Percentiles rank a stretch among this genome's conserved stretches.
Evolutionary conservation across 176 grass and related monocot species (phyloP).

Genomic region (Tillandsia leiboldiana): DNA sequence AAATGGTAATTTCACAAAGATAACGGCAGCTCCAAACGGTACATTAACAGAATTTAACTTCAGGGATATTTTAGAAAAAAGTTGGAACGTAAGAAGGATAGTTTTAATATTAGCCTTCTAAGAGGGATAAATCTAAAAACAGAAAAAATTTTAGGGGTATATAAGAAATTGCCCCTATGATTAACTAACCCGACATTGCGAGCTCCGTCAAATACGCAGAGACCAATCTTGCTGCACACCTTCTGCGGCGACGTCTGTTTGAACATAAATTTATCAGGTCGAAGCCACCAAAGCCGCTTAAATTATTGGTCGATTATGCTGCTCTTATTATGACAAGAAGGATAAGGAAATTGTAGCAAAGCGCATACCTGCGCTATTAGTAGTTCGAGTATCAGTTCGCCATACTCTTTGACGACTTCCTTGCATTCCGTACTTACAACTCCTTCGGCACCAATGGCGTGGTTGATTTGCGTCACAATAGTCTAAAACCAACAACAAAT

Average conservation of each 20-base stretch:
- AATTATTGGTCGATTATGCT: neutral
- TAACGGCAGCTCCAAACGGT: too few species aligned
- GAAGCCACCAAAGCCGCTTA: neutral
- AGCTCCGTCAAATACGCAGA: slow-evolving; percentile 69
- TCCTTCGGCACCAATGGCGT: slow-evolving; percentile 88
- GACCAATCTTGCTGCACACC: slow-evolving; percentile 55
- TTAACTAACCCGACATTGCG: slow-evolving; percentile 49
- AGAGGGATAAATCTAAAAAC: too few species aligned
- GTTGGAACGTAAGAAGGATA: too few species aligned
- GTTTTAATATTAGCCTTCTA: too few species aligned
- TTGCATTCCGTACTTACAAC: slow-evolving; percentile 82
- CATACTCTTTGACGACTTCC: slow-evolving; percentile 70
- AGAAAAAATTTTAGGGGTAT: too few species aligned
- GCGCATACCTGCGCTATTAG: slow-evolving; percentile 62
- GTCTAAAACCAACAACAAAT: slow-evolving; percentile 29
- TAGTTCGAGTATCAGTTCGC: slow-evolving; percentile 72
- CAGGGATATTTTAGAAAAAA: too few species aligned
- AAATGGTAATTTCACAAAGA: too few species aligned
- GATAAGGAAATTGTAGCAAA: neutral
- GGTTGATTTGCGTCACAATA: slow-evolving; percentile 73
- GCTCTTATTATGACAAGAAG: neutral
- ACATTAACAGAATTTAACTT: too few species aligned
- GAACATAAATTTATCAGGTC: slow-evolving; percentile 9
- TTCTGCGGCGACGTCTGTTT: slow-evolving; percentile 49
- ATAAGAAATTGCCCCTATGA: too few species aligned